Percentiles rank a stretch among this genome's conserved stretches.
Conservation (phyloP, 108 stramenopile genomes). For the Craspedostauros australis region DNA sequence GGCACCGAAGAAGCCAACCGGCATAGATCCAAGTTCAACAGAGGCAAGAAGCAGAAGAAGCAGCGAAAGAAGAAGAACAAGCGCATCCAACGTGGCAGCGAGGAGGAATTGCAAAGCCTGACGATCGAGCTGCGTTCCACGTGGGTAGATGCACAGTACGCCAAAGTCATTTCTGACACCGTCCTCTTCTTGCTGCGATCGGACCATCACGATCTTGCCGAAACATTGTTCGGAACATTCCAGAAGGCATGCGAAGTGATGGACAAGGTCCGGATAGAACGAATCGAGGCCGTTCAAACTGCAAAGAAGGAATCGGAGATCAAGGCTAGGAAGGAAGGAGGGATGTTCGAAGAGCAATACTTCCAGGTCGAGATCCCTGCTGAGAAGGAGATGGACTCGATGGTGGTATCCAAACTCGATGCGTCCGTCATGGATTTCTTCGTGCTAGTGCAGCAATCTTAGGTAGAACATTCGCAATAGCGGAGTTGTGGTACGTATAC, state of each 20-base stretch:
- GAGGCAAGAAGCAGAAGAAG: conserved; percentile 69
- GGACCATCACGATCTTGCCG: conserved; percentile 31
- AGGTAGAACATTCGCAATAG: not conserved
- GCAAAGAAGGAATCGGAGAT: conserved; percentile 13
- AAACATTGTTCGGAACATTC: conserved; percentile 41
- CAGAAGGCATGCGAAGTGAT: conserved; percentile 25
- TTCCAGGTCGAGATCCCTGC: conserved; percentile 35
- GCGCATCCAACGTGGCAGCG: conserved; percentile 69
- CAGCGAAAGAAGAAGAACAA: conserved; percentile 35
- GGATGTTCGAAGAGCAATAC: conserved; percentile 25
- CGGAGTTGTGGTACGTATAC: too few relatives aligned
- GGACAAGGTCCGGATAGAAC: conserved; percentile 13
- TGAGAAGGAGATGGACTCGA: conserved; percentile 52
- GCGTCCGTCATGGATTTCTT: conserved; percentile 17
- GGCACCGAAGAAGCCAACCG: conserved; percentile 52
- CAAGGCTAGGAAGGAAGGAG: conserved; percentile 19
- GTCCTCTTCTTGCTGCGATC: conserved; percentile 54
- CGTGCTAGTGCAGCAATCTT: conserved; percentile 6
- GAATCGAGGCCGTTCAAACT: conserved; percentile 10
- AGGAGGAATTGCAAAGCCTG: conserved; percentile 64
- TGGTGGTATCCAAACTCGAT: conserved; percentile 36
- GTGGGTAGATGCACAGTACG: conserved; percentile 44
- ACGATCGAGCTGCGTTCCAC: conserved; percentile 32
- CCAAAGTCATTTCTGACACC: conserved; percentile 52
- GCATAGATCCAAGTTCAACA: conserved; percentile 85